A percentile compares a stretch with the other conserved stretches of the same genome.
phyloP scores from a whole-genome alignment of 768 basidiomycete species.

The Trametes cinnabarina region DNA sequence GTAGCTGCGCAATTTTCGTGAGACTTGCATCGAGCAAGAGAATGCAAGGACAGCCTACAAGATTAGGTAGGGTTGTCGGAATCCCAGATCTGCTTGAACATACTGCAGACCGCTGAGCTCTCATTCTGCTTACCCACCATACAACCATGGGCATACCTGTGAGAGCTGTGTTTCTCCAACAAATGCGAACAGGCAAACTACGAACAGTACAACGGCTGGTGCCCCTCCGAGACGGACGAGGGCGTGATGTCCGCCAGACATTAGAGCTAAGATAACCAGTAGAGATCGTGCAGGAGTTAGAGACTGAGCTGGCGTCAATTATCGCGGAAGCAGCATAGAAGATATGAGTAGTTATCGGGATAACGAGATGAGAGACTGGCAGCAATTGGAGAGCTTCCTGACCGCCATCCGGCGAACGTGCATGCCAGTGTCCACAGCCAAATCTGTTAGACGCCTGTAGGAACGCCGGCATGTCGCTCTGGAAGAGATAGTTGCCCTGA shows the following conservation, averaged over 20 bases:
- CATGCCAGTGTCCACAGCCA: not conserved
- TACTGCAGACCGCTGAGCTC: conserved; percentile 44
- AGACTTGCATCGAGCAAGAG: not conserved
- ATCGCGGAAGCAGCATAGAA: not conserved
- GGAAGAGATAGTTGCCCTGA: not conserved
- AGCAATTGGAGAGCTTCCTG: not conserved
- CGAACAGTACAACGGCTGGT: conserved; percentile 54
- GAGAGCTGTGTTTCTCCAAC: conserved; percentile 75
- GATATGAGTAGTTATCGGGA: not conserved
- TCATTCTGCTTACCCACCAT: not conserved
- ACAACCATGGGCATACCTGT: conserved; percentile 47
- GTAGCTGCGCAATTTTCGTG: conserved; percentile 54
- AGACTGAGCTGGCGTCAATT: not conserved
- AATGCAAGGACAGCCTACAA: conserved; percentile 51
- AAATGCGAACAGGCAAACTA: conserved; percentile 63
- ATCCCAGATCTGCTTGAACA: conserved; percentile 73
- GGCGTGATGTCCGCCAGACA: conserved; percentile 15
- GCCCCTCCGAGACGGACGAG: conserved; percentile 41
- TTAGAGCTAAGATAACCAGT: not conserved
- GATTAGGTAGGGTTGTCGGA: conserved; percentile 85
- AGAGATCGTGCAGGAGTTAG: not conserved
- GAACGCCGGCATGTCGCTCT: too few species aligned
- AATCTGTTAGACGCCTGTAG: not conserved
- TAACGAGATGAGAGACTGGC: not conserved
- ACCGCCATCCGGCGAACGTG: not conserved